Evolutionary conservation across 257 asterid species (phyloP).

Genomic region (Plantago elongata): DNA sequence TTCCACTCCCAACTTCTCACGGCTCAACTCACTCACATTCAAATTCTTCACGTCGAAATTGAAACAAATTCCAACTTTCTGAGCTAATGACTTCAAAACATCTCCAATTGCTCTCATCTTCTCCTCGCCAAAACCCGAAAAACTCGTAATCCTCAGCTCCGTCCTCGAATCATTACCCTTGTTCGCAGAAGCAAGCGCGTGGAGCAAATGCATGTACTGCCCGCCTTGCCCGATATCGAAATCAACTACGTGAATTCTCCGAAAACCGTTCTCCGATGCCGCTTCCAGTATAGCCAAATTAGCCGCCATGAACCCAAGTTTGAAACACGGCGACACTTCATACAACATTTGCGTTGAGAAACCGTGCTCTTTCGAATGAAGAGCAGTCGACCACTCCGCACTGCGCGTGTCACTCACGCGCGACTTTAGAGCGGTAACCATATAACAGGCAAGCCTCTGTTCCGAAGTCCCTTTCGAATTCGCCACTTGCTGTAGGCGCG

Average conservation of each 20-base stretch:
- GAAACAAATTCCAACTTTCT: slow-evolving; percentile 41
- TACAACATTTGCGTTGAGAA: slow-evolving; percentile 44
- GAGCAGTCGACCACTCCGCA: slow-evolving; percentile 36
- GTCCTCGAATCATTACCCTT: neutral
- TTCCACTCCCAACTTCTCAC: slow-evolving; percentile 38
- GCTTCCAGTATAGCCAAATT: slow-evolving; percentile 74
- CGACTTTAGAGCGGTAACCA: slow-evolving; percentile 38
- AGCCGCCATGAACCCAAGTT: slow-evolving; percentile 88
- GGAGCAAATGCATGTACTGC: slow-evolving; percentile 71
- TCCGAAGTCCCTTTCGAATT: slow-evolving; percentile 51
- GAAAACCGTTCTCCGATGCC: slow-evolving; percentile 28
- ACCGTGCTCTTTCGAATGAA: slow-evolving; percentile 39
- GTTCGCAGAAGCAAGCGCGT: slow-evolving; percentile 62
- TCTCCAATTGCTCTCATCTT: slow-evolving; percentile 34
- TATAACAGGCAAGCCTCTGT: slow-evolving; percentile 46
- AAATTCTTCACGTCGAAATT: slow-evolving; percentile 24
- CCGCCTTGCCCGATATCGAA: slow-evolving; percentile 73
- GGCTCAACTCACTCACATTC: slow-evolving; percentile 25
- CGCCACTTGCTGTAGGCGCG: slow-evolving; percentile 66
- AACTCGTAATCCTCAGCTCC: slow-evolving; percentile 56
- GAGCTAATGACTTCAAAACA: slow-evolving; percentile 34
- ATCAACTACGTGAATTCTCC: slow-evolving; percentile 68
- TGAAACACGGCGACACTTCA: slow-evolving; percentile 70
- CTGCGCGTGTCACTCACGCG: slow-evolving; percentile 46
- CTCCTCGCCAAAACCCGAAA: slow-evolving; percentile 37